A percentile compares a stretch with the other conserved stretches of the same genome.
phyloP scores from a whole-genome alignment of 257 asterid species.

The Oldenlandia corymbosa region DNA sequence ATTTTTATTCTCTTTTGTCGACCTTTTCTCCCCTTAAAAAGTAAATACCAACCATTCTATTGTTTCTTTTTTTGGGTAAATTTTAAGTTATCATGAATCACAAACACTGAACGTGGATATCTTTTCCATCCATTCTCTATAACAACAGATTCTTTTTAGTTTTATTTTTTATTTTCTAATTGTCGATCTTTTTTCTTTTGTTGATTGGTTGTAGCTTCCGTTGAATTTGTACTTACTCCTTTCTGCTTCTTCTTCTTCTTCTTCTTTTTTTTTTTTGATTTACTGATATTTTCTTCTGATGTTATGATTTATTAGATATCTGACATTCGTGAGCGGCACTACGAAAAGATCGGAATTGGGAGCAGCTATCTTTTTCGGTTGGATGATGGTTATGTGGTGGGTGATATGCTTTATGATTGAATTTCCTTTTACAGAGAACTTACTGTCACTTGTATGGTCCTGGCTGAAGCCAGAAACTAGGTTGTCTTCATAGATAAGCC shows the following conservation, averaged over 20 bases:
- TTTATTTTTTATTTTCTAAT: neutral
- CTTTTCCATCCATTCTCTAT: too few relatives aligned
- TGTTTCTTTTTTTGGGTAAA: too few relatives aligned
- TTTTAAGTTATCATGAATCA: too few relatives aligned
- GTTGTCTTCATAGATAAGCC: neutral
- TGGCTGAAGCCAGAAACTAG: neutral
- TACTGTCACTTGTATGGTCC: neutral
- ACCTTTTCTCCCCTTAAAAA: neutral
- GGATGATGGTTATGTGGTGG: constrained; percentile 98
- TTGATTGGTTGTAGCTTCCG: neutral
- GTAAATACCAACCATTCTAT: too few relatives aligned
- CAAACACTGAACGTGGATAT: too few relatives aligned
- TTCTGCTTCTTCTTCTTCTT: neutral
- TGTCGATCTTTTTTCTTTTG: neutral
- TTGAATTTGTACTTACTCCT: too few relatives aligned
- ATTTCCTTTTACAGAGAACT: neutral
- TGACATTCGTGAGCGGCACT: constrained; percentile 82
- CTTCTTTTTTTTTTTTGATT: neutral
- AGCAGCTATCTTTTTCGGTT: constrained; percentile 98
- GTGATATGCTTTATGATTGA: constrained; percentile 15
- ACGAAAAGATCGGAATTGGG: constrained; percentile 96
- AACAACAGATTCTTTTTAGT: too few relatives aligned
- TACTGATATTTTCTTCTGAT: constrained; percentile 1
- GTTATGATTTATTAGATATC: constrained; percentile 50
- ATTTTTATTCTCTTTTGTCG: neutral